Evolutionary conservation across 306 rosid genomes (phyloP).

Genomic region (Vigna trinervia): DNA sequence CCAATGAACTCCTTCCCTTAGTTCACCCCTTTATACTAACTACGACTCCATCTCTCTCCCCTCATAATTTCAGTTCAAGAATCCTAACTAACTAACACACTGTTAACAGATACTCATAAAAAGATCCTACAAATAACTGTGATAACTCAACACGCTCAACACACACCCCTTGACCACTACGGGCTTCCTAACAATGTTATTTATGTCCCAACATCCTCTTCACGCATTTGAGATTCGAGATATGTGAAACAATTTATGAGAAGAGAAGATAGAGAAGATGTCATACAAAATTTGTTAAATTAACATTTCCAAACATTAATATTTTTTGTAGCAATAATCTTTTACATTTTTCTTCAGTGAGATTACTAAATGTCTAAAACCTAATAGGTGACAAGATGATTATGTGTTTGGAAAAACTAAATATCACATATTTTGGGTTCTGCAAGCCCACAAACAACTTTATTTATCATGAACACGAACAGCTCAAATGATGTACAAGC

Average conservation of each 20-base stretch:
- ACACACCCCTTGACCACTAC: background rate
- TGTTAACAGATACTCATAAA: background rate
- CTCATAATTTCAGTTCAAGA: background rate
- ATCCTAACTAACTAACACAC: background rate
- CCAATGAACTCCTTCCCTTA: constrained; percentile 4
- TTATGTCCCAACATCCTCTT: constrained; percentile 3
- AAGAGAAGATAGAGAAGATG: background rate
- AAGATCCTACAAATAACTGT: background rate
- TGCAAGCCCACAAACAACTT: background rate
- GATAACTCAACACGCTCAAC: background rate
- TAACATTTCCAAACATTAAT: background rate
- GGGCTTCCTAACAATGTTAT: background rate
- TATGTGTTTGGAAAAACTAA: background rate
- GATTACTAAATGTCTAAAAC: background rate
- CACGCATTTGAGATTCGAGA: background rate
- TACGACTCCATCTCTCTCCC: background rate
- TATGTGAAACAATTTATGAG: background rate
- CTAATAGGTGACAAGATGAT: background rate
- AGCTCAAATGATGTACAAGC: background rate
- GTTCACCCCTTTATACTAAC: background rate
- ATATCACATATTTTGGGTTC: too few relatives aligned
- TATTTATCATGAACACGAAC: background rate
- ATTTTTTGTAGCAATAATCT: background rate
- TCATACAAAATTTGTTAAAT: background rate
- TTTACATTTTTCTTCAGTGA: background rate